Conservation (phyloP, 108 stramenopile genomes). For the Schizochytrium sp. region DNA sequence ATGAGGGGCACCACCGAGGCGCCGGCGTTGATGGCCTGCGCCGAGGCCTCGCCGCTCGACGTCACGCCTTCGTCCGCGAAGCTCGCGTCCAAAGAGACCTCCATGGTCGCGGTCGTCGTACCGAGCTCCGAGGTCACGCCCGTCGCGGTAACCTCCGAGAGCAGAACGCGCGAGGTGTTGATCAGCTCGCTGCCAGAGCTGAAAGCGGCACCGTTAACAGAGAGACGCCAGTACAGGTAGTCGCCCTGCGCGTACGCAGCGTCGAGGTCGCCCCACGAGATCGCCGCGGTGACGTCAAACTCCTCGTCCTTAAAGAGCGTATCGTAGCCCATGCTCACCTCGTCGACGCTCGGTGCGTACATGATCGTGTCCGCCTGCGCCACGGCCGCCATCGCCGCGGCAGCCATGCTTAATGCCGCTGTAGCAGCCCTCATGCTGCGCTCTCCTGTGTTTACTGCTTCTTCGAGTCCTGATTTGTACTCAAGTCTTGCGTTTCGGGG, state of each 20-base stretch:
- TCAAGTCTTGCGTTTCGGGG: neutral
- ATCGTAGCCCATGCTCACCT: neutral
- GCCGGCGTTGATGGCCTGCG: constrained; percentile 18
- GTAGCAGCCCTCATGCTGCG: neutral
- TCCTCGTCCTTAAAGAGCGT: neutral
- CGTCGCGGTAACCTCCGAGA: neutral
- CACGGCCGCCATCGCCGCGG: neutral
- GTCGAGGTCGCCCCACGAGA: neutral
- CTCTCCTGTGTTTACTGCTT: neutral
- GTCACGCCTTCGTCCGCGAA: neutral
- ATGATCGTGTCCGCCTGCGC: neutral
- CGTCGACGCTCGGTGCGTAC: neutral
- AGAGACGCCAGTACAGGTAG: neutral
- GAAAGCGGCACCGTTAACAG: neutral
- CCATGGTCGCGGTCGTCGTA: neutral
- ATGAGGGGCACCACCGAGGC: constrained; percentile 46
- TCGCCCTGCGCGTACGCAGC: neutral
- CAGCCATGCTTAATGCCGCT: neutral
- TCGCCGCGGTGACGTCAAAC: neutral
- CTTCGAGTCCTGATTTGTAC: neutral
- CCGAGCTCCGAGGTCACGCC: neutral
- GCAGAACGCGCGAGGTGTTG: neutral
- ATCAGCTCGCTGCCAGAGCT: neutral
- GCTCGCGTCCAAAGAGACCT: neutral
- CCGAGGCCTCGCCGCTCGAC: neutral